Percentiles rank a stretch among this genome's conserved stretches.
Evolutionary conservation across 108 stramenopile genomes (phyloP).

Genomic region (Seminavis robusta): DNA sequence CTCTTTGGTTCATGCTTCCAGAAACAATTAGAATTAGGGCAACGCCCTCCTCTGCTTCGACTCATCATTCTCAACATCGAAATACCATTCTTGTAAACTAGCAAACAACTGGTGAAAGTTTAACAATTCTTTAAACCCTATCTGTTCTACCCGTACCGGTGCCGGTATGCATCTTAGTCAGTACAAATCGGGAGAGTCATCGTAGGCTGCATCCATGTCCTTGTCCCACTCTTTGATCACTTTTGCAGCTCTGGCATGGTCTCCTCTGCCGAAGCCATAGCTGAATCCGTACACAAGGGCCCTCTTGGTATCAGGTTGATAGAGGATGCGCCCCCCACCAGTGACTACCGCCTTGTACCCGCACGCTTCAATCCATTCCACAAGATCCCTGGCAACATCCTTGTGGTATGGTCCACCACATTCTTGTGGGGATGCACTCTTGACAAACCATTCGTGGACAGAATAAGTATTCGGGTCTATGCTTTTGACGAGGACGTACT

Average conservation of each 20-base stretch:
- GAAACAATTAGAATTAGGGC: no score
- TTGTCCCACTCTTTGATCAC: no score
- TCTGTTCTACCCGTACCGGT: no score
- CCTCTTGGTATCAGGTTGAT: constrained; percentile 6
- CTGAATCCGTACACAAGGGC: constrained; percentile 58
- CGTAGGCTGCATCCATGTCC: no score
- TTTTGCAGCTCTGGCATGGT: constrained; percentile 27
- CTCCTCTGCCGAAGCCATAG: constrained; percentile 61
- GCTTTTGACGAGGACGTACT: constrained; percentile 60
- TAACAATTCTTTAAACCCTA: no score
- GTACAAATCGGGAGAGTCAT: no score
- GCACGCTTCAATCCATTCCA: constrained; percentile 32
- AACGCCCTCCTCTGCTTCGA: no score
- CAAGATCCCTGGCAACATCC: constrained; percentile 58
- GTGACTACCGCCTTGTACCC: constrained; percentile 46
- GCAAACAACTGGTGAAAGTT: no score
- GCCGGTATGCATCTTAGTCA: no score
- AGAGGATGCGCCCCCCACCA: constrained; percentile 74
- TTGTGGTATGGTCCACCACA: constrained; percentile 76
- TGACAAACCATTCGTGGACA: constrained; percentile 55
- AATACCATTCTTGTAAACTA: no score
- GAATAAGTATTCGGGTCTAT: not conserved
- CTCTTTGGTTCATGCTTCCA: no score
- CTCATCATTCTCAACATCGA: no score
- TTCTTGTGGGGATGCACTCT: constrained; percentile 59